Conservation (phyloP, 345 rosid genomes). For the Populus alba region DNA sequence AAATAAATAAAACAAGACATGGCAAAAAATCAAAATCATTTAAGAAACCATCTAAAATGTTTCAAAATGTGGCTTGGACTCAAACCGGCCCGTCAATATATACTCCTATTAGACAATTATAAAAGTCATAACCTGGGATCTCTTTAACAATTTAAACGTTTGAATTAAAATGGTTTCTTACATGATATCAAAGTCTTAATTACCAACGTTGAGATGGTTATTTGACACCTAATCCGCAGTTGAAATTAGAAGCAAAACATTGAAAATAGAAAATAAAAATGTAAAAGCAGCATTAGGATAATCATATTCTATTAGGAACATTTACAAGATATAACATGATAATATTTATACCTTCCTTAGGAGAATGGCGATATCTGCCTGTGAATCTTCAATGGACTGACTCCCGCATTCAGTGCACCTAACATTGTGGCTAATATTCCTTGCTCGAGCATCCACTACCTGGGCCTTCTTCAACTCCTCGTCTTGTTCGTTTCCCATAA, state of each 20-base stretch:
- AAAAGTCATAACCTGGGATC: no score
- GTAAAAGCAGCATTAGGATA: not conserved
- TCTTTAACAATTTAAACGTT: no score
- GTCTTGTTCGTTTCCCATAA: slow-evolving; percentile 62
- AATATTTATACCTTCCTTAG: slow-evolving; percentile 61
- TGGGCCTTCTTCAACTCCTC: slow-evolving; percentile 62
- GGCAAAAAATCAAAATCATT: not conserved
- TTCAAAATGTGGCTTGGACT: not conserved
- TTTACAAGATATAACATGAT: not conserved
- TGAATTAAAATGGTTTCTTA: no score
- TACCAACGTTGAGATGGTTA: no score
- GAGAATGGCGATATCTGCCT: slow-evolving; percentile 91
- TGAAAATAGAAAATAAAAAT: not conserved
- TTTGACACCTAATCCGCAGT: not conserved
- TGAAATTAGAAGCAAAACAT: no score
- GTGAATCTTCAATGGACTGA: slow-evolving; percentile 98
- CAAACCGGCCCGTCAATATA: not conserved
- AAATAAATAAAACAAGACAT: not conserved
- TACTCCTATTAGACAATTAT: no score
- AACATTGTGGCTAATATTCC: slow-evolving; percentile 89
- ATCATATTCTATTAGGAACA: no score
- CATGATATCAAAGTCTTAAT: no score
- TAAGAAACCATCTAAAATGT: no score
- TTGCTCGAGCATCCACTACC: slow-evolving; percentile 75
- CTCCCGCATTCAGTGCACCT: slow-evolving; percentile 98